Base-by-base conservation (phyloP, 345 rosid genomes). In the Garcia nutans region DNA sequence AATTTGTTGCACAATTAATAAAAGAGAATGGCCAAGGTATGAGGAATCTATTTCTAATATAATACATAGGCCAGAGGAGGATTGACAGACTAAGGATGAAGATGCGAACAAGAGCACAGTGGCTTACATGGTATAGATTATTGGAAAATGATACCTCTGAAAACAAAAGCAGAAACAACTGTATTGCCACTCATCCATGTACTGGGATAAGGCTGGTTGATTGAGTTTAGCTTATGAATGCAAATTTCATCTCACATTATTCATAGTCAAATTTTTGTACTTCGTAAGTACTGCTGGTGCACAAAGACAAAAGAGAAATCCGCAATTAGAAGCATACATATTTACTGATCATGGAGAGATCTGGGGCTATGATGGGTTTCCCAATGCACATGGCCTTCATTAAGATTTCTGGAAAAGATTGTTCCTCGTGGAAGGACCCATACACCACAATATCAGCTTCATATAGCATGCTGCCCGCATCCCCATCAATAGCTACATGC, bases 401-500 rank as follows among this genome's bases (percentile, higher is more conserved):
- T 83, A 96, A 80, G 76, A 90, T 83, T 80, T 91, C 91, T 12
- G 99, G 99, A 87, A 96, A 96, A 74, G 93, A 85, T 74, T 87
- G 88, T 88, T 93, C 99, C 88, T 93, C 97, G 8, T 90, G 89
- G 75, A 93, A 92, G 65, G 97, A 92, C 68, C 97, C 98, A 76
- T 96, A 89, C 77, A 93, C 84, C 76, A 96, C 97, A 83, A 92
- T 84, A 79, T 92, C 93, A 78, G 93, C 90, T 74, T 72, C 79
- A 77, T 74, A 82, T 77, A 96, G 86, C 76, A 90, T 72, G 76
- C 78, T 72, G 64, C 84, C 84, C 70, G 75, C 82, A 84, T 89
- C 85, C 72, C 76, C 88, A 47, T 82, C 87, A 68, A 77, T 76
- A 79, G 86, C 78, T 68, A 87, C 79, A 81, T 92, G 88, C 83